Evolutionary conservation across 495 filamentous ascomycete genomes (phyloP).

Genomic region (Neurospora sp.): DNA sequence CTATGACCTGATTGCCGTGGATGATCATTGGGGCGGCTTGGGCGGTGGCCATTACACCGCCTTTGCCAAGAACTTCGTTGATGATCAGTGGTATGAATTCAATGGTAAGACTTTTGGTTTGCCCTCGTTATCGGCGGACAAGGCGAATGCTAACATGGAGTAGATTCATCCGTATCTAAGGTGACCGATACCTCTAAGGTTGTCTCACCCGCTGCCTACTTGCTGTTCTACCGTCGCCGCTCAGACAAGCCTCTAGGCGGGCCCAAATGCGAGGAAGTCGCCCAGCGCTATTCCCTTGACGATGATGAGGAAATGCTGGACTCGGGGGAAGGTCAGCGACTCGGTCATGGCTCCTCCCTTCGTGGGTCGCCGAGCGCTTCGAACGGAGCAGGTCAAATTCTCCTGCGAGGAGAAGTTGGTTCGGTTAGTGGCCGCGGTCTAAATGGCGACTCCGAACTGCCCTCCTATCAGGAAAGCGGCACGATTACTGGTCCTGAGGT

Average conservation of each 20-base stretch:
- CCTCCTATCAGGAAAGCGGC: constrained; percentile 10
- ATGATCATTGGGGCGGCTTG: constrained; percentile 87
- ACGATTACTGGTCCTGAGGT: constrained; percentile 7
- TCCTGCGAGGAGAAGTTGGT: constrained; percentile 56
- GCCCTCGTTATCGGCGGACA: neutral
- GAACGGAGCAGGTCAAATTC: constrained; percentile 65
- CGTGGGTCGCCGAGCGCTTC: constrained; percentile 78
- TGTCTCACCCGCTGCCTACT: constrained; percentile 67
- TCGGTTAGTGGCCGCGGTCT: constrained; percentile 16
- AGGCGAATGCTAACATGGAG: constrained; percentile 3
- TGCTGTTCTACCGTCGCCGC: constrained; percentile 91
- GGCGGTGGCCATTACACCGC: constrained; percentile 95
- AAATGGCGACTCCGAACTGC: constrained; percentile 8
- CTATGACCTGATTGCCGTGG: constrained; percentile 90
- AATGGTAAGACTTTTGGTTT: constrained; percentile 59
- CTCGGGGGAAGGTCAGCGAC: constrained; percentile 75
- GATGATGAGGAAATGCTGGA: constrained; percentile 35
- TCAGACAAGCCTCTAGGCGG: constrained; percentile 68
- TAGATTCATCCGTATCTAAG: constrained; percentile 60
- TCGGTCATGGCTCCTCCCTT: constrained; percentile 72
- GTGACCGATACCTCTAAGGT: constrained; percentile 42
- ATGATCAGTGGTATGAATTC: constrained; percentile 84
- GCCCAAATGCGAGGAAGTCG: constrained; percentile 55
- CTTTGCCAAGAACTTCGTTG: constrained; percentile 80
- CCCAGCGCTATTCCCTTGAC: constrained; percentile 42